These are phyloP conservation scores for Cordia subcordata DNA, from an alignment of 257 asterid genomes.

Conservation along the genomic window DNA sequence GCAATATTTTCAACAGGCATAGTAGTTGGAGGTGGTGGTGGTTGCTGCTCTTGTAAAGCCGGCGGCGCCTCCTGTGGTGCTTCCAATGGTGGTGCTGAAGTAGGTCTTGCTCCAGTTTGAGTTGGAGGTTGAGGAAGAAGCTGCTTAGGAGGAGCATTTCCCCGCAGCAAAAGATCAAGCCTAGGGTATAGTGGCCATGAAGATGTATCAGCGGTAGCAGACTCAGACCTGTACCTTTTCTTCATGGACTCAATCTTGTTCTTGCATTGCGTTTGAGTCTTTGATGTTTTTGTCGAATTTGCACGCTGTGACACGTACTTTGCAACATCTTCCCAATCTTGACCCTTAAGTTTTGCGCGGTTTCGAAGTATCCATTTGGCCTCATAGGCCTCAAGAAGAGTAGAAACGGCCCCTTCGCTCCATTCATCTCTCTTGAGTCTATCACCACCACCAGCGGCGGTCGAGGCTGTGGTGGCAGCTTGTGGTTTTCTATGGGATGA, in stretches of 20 bases:
- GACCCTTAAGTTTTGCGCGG: slow-evolving; percentile 84
- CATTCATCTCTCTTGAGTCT: slow-evolving; percentile 79
- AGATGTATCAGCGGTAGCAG: slow-evolving; percentile 53
- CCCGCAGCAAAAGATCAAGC: slow-evolving; percentile 74
- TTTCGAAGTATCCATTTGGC: slow-evolving; percentile 74
- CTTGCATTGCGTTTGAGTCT: slow-evolving; percentile 87
- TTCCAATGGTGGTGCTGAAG: slow-evolving; percentile 6
- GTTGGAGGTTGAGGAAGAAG: slow-evolving; percentile 2
- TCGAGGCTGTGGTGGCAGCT: slow-evolving; percentile 1
- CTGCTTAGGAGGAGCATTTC: slow-evolving; percentile 29
- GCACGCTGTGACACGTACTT: slow-evolving; percentile 52
- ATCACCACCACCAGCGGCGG: slow-evolving; percentile 1
- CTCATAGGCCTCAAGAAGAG: slow-evolving; percentile 75
- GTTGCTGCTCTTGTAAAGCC: slow-evolving; percentile 1
- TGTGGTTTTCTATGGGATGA: slow-evolving; percentile 38
- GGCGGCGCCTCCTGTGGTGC: slow-evolving; percentile 19
- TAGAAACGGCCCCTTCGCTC: slow-evolving; percentile 86
- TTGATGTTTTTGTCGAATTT: slow-evolving; percentile 35
- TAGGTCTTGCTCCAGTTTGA: slow-evolving; percentile 1
- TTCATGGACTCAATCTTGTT: slow-evolving; percentile 93
- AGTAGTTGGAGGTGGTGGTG: slow-evolving; percentile 5
- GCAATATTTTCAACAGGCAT: slow-evolving; percentile 22
- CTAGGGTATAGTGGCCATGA: slow-evolving; percentile 80
- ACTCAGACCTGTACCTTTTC: slow-evolving; percentile 84
- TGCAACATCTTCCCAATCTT: slow-evolving; percentile 91